These are phyloP conservation scores for Arabis alpina DNA, from an alignment of 345 rosid genomes.

Conservation along the genomic window DNA sequence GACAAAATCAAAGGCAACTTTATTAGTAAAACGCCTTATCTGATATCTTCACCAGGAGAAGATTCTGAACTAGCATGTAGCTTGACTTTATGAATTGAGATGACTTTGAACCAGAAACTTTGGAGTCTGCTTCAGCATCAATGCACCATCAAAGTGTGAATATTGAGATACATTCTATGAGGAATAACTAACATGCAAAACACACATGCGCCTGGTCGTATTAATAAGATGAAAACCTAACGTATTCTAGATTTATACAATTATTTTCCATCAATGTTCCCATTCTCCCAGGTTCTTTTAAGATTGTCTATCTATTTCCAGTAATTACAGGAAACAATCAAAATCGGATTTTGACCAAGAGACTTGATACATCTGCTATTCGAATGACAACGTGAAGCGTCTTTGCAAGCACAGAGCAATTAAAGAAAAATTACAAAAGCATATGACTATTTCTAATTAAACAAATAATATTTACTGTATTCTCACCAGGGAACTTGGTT, in stretches of 20 bases:
- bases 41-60: conserved; percentile 69
- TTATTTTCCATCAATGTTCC: too few species aligned
- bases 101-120: conserved; percentile 52
- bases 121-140: conserved; percentile 51
- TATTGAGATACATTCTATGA: too few species aligned
- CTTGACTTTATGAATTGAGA: conserved; percentile 49
- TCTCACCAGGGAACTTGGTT: conserved; percentile 65
- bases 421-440: neutral
- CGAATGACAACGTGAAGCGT: conserved; percentile 51
- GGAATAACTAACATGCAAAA: too few species aligned
- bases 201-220: too few species aligned
- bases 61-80: conserved; percentile 1
- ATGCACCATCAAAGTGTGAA: conserved; percentile 49
- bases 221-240: too few species aligned
- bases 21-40: conserved; percentile 51
- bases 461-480: neutral
- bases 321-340: too few species aligned
- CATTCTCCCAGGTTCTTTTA: too few species aligned
- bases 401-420: conserved; percentile 48
- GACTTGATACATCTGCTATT: too few species aligned
- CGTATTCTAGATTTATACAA: too few species aligned
- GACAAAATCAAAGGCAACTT: neutral
- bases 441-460: conserved; percentile 10
- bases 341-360: too few species aligned
- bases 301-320: too few species aligned